Base-by-base conservation (phyloP, 176 grass and related monocot genomes). In the Paspalum notatum region DNA sequence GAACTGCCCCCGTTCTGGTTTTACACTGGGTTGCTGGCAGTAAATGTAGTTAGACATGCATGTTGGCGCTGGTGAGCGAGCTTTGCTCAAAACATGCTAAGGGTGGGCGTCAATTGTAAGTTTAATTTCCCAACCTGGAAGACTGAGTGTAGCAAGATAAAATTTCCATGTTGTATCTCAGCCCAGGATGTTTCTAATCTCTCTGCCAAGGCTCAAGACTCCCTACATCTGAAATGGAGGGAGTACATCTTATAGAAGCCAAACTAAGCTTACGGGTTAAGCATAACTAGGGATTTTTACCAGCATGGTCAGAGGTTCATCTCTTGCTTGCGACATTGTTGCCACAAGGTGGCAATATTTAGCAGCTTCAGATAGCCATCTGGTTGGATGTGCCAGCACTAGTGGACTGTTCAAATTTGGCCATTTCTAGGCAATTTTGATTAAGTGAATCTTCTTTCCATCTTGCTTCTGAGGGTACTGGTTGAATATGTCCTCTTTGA, bases 241-340 rank as follows among this genome's bases (percentile, higher is more conserved):
- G 17, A 72, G 15, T 72, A 38, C 61, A 66, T 54, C 8, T 61
- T 72, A 51, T 15, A 82, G 62, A 43, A 40, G 2, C 42, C 25
- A 48, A 6, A 13, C 68, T 32, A 70, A 40, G 21, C 50, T 25
- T 80, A 42, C 46, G 22, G 57, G 39, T 5, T 10, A 46, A 25
- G 21, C 24, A 6, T 20, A 20, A 77, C 22, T 37, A 32, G 61
- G n/a, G 37, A 67, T 56, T 68, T 21, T 80, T 45, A 27, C 24
- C 4, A 57, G 54, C 54, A 6, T 14, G 8, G 26, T 27, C 5
- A 48, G 54, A 42, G 16, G 4, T n/a, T 43, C n/a, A 32, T 81
- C 56, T 70, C 22, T 70, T 81, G 41, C 66, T 71, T 71, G 22
- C 43, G 14, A 38, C 54, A 58, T 15, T 80, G n/a, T 69, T 26